A percentile compares a stretch with the other conserved stretches of the same genome.
These are phyloP conservation scores for Fragosphaeria purpurea DNA, from an alignment of 2,329 filamentous ascomycete genomes.

Conservation along the genomic window DNA sequence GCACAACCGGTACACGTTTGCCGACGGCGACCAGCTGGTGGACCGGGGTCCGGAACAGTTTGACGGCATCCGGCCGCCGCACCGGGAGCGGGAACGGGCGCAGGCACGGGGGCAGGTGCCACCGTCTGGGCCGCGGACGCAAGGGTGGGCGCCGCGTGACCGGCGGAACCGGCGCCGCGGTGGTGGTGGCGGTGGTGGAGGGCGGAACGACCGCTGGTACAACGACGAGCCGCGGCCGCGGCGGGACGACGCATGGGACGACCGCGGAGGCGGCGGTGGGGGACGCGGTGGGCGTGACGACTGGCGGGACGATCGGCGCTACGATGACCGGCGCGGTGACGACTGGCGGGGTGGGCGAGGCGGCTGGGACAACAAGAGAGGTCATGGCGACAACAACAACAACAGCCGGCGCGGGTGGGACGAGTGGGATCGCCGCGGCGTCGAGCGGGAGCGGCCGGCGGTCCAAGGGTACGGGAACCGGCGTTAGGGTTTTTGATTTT, in stretches of 20 bases:
- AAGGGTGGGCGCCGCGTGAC: background rate
- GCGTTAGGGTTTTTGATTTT: no score
- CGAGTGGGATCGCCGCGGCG: background rate
- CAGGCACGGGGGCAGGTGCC: no score
- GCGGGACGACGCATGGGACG: background rate
- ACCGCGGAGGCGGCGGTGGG: background rate
- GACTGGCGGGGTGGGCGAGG: background rate
- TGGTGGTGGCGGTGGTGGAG: constrained; percentile 1
- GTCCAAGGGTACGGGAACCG: no score
- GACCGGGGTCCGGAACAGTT: constrained; percentile 65
- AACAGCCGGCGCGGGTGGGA: background rate
- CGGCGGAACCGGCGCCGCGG: constrained; percentile 23
- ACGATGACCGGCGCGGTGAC: background rate
- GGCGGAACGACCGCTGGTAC: constrained; percentile 17
- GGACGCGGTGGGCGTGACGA: background rate
- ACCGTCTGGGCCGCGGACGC: constrained; percentile 7
- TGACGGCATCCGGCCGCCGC: constrained; percentile 51
- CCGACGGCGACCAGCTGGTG: constrained; percentile 54
- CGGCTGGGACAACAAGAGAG: background rate
- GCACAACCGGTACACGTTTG: constrained; percentile 64
- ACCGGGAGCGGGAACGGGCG: constrained; percentile 34
- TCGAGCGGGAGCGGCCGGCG: no score
- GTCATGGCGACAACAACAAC: background rate
- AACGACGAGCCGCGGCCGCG: constrained; percentile 3
- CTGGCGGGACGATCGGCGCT: background rate